phyloP scores from a whole-genome alignment of 2,329 filamentous ascomycete genomes.

The Rhinocladiella mackenziei region DNA sequence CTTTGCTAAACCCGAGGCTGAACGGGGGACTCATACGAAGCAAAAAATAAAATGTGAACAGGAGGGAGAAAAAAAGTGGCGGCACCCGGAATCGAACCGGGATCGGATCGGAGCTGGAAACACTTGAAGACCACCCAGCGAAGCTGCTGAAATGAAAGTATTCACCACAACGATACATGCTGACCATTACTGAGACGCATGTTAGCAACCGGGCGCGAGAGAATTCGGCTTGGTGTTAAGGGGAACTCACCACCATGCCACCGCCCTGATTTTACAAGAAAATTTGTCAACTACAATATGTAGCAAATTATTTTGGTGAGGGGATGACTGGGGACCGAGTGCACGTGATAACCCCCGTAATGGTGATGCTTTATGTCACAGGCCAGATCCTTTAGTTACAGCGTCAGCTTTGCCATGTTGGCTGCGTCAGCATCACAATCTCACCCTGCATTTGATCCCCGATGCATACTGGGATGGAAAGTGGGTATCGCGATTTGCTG shows the following conservation, averaged over 20 bases:
- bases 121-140: background rate
- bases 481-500: too few species aligned
- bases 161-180: constrained; percentile 19
- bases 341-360: background rate
- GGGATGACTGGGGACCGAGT: background rate
- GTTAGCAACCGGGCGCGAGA: constrained; percentile 4
- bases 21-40: too few species aligned
- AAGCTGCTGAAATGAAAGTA: background rate
- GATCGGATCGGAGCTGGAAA: constrained; percentile 19
- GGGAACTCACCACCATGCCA: constrained; percentile 15
- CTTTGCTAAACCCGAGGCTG: too few species aligned
- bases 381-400: too few species aligned
- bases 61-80: background rate
- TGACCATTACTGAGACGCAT: constrained; percentile 14
- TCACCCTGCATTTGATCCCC: too few species aligned
- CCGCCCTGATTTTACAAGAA: constrained; percentile 4
- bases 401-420: too few species aligned
- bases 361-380: too few species aligned
- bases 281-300: background rate
- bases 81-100: constrained; percentile 17
- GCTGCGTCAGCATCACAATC: too few species aligned
- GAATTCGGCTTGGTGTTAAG: constrained; percentile 1
- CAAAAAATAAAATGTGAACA: background rate
- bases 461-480: too few species aligned
- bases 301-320: background rate